Evolutionary conservation across 2,329 filamentous ascomycete genomes (phyloP), one percentile per base, ranked within the genome.

Genomic region (Colletotrichum euphorbiae): DNA sequence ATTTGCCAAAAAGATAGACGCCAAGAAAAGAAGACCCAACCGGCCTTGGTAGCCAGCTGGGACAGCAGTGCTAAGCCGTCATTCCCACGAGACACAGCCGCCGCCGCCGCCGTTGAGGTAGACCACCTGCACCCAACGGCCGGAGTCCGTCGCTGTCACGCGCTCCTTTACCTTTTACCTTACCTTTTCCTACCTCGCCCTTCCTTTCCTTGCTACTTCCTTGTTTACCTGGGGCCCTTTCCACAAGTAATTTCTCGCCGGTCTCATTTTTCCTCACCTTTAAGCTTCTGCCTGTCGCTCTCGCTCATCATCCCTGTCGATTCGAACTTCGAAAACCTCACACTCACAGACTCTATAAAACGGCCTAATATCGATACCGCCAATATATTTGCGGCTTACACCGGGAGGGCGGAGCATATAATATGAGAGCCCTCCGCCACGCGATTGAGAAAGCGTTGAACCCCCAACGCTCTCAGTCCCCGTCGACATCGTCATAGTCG

Each of bases 1-100:
- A 58, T 58, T 40, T 48, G 48, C 46, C 55, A 58, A 48, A 24
- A 31, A 46, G 15, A 40, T 42, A 17, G 5, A 58, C 45, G 55
- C 40, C 24, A 58, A 48, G 33, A 58, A 17, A 58, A 58, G 17
- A 38, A 46, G 55, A 36, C 24, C 55, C 42, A 48, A 38, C 40
- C 42, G 48, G 28, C 28, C 28, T 28, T 28, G 28, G 28, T 6
- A 58, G 55, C 42, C 55, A 48, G 54, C 54, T 58, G 55, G 55
- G 55, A 9, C 42, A 69, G 55, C 48, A 55, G 42, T 62, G 42
- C 66, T 69, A 69, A 54, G 48, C 50, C 36, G 24, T 65, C 55
- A 33, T 55, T 60, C 57, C 61, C 66, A 60, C 48, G 66, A 69
- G 54, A 66, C 66, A 66, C 61, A 66, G 65, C 65, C 64, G 60